A percentile compares a stretch with the other conserved stretches of the same genome.
These are phyloP conservation scores for Colletotrichum noveboracense DNA, from an alignment of 2,329 filamentous ascomycete species.

Conservation along the genomic window DNA sequence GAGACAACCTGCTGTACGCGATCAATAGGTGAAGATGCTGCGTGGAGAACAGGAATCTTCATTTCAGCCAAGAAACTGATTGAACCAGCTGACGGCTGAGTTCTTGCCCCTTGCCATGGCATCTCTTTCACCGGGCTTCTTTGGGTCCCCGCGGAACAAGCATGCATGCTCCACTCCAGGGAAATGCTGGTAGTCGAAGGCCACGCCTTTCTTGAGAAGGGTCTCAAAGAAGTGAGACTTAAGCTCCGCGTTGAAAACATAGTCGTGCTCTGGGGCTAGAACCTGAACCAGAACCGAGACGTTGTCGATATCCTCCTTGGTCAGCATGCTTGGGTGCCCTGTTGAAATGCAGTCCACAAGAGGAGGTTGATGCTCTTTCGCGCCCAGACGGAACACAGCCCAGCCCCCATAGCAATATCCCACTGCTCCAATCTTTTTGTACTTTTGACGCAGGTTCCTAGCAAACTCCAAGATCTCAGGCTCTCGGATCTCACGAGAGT, in stretches of 20 bases:
- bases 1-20: background rate
- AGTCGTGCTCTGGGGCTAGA: slow-evolving; percentile 53
- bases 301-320: slow-evolving; percentile 48
- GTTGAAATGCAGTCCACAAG: slow-evolving; percentile 51
- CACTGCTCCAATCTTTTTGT: slow-evolving; percentile 44
- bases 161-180: slow-evolving; percentile 49
- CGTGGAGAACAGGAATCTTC: background rate
- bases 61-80: slow-evolving; percentile 23
- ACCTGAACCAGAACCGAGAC: slow-evolving; percentile 55
- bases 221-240: slow-evolving; percentile 43
- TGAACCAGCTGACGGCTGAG: slow-evolving; percentile 45
- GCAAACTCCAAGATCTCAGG: slow-evolving; percentile 45
- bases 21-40: background rate
- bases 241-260: slow-evolving; percentile 43
- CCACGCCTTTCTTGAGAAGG: slow-evolving; percentile 36
- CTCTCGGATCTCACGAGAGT: slow-evolving; percentile 41
- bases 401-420: slow-evolving; percentile 59
- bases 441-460: slow-evolving; percentile 35
- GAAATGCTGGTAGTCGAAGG: slow-evolving; percentile 52
- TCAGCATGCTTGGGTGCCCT: slow-evolving; percentile 50
- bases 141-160: slow-evolving; percentile 40
- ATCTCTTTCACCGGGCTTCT: slow-evolving; percentile 38
- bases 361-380: slow-evolving; percentile 33
- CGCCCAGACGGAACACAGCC: slow-evolving; percentile 52
- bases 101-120: slow-evolving; percentile 49